Base-by-base conservation (phyloP, 2,329 filamentous ascomycete species). In the Botryotinia calthae region DNA sequence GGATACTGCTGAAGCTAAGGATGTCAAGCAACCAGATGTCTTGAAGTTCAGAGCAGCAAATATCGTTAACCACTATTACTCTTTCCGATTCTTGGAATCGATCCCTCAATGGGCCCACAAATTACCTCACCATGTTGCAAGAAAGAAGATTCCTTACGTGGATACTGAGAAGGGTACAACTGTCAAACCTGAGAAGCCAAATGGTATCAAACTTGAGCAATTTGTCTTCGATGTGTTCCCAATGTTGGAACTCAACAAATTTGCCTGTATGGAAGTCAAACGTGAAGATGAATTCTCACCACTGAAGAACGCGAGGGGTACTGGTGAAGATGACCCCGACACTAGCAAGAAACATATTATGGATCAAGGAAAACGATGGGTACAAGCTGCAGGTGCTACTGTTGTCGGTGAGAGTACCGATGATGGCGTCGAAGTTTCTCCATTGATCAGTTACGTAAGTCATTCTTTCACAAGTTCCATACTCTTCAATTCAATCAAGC, bases 1-100 rank as follows among this genome's bases (percentile, higher is more conserved):
- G 77, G 91, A 89, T 75, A 96, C 93, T n/a, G 93, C 95, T 73
- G 93, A 97, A 84, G 95, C 95, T 77, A 89, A 91, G 81, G 96
- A 99, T 81, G 84, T 91, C 71, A 93, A 93, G 83, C 90, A 97
- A 80, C 86, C 89, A 4, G 90, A 89, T 73, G 86, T 98, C 71
- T 90, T 99, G 81, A 97, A 95, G 84, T 98, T 97, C 90, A 92
- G 96, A 75, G 95, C 96, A 73, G 96, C 95, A 80, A 99, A 99
- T 86, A 99, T 99, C 79, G 96, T 99, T 85, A 99, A 99, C 87
- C 96, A 99, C 87, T 99, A 98, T 89, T 99, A 99, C 86, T 97
- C 94, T 64, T 95, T 95, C 86, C 85, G 88, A 77, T 98, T 98
- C 88, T 88, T 99, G 66, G 92, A 97, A 82, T 91, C 89, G 76